Base-by-base conservation (phyloP, 1,284 basidiomycete species). In the Cutaneotrichosporon sp. region DNA sequence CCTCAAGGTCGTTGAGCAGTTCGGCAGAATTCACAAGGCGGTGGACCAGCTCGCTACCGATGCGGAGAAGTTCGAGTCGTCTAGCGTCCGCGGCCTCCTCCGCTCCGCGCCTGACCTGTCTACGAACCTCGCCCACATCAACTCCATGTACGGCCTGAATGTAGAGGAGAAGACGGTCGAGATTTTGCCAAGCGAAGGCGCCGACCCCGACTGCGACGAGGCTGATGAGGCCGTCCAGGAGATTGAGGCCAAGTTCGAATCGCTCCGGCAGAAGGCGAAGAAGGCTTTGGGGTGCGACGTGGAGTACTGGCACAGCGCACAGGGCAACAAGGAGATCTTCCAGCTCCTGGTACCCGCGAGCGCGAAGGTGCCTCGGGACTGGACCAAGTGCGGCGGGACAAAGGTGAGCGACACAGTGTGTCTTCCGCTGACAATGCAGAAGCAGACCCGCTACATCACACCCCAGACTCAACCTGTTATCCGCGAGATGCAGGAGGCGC, bases 291-390 rank as follows among this genome's bases (percentile, higher is more conserved):
- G 47, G 56, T 58, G 38, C n/a, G 64, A 71, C 4, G 75, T 92
- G 57, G 81, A 80, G 11, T 95, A 87, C 79, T 93, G 92, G 91
- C 90, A 95, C 69, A 92, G 90, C 68, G 85, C 86, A 2, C 82
- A 84, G 56, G 92, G 92, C 20, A 90, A 87, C 58, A 94, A 94
- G 87, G 92, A 94, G 73, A 93, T 95, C 50, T 95, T 90, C 76
- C 85, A 94, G 34, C 83, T 97, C 25, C 88, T 95, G 79, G 87
- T 89, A 4, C 78, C 82, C 58, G 83, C 86, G 64, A 81, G 85
- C 58, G 83, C 86, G 64, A 85, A 87, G 64, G 84, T 90, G 8
- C 95, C 94, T 0, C 84, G 85, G 36, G 85, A 87, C 60, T 98
- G 95, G 95, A 87, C 84, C 13, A 92, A 94, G 79, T 86, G 84